Evolutionary conservation across 164 flowering plant species (phyloP), one percentile per base, ranked within the genome.

Genomic region (Euptelea pleiosperma): DNA sequence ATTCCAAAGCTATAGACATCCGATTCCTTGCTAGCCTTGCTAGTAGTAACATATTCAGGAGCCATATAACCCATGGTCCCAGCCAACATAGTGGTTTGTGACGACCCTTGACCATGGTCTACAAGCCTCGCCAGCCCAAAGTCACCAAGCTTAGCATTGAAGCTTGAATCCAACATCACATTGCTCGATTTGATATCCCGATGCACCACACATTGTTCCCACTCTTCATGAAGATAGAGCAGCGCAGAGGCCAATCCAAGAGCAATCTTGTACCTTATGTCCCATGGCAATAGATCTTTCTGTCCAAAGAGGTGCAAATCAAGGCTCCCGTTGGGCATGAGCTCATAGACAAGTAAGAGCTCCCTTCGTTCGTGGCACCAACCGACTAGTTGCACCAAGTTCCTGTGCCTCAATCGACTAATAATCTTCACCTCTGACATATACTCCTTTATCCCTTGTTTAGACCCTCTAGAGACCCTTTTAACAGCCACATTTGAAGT

Each of bases 41-140:
- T 79, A 0, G 77, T 75, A 2, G 59, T 70, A 25, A 69, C 26
- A 47, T 74, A 80, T 40, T 80, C 82, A 1, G 82, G 85, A 4
- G 85, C 80, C 41, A 80, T 19, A 72, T 80, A 80, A 25, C 82
- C 85, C 70, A 73, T 56, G 2, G 80, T 80, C 18, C 85, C 85
- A 1, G 85, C 80, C 55, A 76, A 47, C 2, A 65, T 67, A 2
- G 82, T 80, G 10, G 80, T 80, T 55, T 73, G 66, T 18, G 72
- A n/a, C n/a, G n/a, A 65, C 0, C 77, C 80, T 2, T 62, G 47
- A 0, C 56, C 75, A 65, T 80, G 85, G 43, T 76, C 77, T 8
- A 70, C 77, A 52, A 80, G 62, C 42, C 78, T 62, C 0, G 82
- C 80, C 5, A 80, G 67, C 22, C 82, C 85, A 11, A 77, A 80